Base-by-base conservation (phyloP, 306 rosid species). In the Citrullus amarus region DNA sequence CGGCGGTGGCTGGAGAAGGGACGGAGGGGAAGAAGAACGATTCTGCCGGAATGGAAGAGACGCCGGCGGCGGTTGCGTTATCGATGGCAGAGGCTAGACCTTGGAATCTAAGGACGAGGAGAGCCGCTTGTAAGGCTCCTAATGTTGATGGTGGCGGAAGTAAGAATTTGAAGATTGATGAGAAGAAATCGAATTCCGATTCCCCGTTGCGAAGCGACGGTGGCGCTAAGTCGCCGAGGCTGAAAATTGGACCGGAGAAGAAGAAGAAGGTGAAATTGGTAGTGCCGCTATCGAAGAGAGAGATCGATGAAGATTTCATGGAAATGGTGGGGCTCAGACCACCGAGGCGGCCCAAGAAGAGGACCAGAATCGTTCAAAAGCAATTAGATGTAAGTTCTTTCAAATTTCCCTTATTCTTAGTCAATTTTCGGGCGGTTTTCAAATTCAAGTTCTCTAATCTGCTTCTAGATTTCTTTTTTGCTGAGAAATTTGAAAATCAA, bases 31-130 rank as follows among this genome's bases (percentile, higher is more conserved):
- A 48, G 28, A 66, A 69, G 30, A 66, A 38, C 0, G 41, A 59
- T 34, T 55, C 80, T 8, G 59, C 77, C 41, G 61, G 83, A 57
- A 61, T 73, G 43, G 20, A 83, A 28, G 14, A 76, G 55, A 44
- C 69, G 57, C 55, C 59, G n/a, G 72, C 65, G 16, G 72, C 85
- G 0, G 30, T 72, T 14, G 56, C 82, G 56, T 74, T 73, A 34
- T 81, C 48, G 62, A 59, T 58, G 44, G 88, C 78, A 28, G 84
- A 79, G 22, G 81, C 25, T 51, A 82, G 87, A 81, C 91, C 93
- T 46, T 92, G 97, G 97, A 95, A 90, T 80, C 90, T 92, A 82
- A 83, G 97, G 84, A 88, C 86, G 17, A 84, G 97, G 81, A 79
- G 94, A 70, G 91, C 90, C 51, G 83, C 86, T 48, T 84, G 83